Base-by-base conservation (phyloP, 1,284 basidiomycete species). In the Melampsora larici-populina region DNA sequence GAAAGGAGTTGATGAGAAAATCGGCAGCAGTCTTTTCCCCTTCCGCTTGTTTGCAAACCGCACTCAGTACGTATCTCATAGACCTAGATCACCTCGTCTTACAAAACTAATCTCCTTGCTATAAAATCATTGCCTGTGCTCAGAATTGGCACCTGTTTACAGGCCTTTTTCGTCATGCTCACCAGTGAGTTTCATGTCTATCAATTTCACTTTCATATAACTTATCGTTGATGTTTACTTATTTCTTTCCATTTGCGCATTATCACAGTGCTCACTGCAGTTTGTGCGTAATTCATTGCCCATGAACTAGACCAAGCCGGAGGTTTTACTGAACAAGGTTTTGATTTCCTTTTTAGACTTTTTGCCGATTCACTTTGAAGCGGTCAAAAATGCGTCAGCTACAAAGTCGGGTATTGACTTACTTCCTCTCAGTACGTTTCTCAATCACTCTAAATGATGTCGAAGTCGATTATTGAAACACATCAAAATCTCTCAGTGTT, bases 21-120 rank as follows among this genome's bases (percentile, higher is more conserved):
- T 24, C 15, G 55, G 55, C 7, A 60, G 55, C 55, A 60, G 55
- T 60, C 55, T 60, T 60, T 60, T 60, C 29, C n/a, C 55, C 55
- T 60, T 60, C 55, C n/a, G 55, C n/a, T 60, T 60, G 29, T 60
- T 60, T 24, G 29, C 55, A 11, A 60, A 60, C 18, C 29, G n/a
- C n/a, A 60, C 55, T 60, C 55, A 60, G 55, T 60, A 60, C 55
- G 55, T 60, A 11, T 24, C 11, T 13, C 43, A 46, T 46, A 3
- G 13, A 46, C 43, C 43, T 46, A 17, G 15, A 15, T 9, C 43
- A 0, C 43, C 43, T 46, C 13, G 43, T 46, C 43, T 46, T 15
- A 46, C 15, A n/a, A n/a, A 46, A 46, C 43, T 46, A 13, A 46
- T 46, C 15, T 46, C 43, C 43, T 46, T 46, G 43, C 43, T 46